Conservation (phyloP, 192 early-diverging fungal genomes). For the Phycomyces nitens region DNA sequence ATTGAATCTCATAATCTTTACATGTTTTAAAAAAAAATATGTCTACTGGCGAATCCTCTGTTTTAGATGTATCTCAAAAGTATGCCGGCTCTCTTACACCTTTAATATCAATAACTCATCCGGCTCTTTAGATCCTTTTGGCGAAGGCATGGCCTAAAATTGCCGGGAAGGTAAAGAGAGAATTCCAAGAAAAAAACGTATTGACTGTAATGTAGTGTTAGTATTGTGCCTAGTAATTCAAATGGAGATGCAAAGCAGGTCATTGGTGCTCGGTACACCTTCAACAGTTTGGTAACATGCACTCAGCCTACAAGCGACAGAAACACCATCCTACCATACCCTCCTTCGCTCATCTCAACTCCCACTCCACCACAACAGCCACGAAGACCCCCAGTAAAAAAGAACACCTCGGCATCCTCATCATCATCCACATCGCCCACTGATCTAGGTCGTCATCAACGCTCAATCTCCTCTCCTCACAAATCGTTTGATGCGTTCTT, state of each 20-base stretch:
- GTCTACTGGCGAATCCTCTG: no score
- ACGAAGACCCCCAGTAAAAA: neutral
- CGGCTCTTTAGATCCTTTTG: constrained; percentile 30
- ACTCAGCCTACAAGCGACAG: neutral
- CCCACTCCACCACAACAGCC: neutral
- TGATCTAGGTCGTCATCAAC: constrained; percentile 8
- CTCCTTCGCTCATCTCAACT: neutral
- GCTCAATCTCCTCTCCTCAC: constrained; percentile 15
- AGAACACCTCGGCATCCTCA: constrained; percentile 4
- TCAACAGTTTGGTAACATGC: constrained; percentile 35
- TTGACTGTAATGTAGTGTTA: constrained; percentile 19
- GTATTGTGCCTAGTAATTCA: constrained; percentile 42
- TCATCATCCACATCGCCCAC: neutral
- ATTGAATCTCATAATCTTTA: no score
- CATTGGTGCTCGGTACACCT: constrained; percentile 48
- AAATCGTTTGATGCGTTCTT: constrained; percentile 38
- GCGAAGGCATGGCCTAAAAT: constrained; percentile 26
- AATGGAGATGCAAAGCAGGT: constrained; percentile 39
- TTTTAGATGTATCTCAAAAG: no score
- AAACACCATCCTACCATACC: neutral
- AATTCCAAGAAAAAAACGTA: neutral
- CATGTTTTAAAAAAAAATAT: no score
- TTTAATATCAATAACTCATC: neutral
- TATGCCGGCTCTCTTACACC: neutral
- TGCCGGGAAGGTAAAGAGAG: constrained; percentile 39